phyloP scores from a whole-genome alignment of 2,329 filamentous ascomycete species.

The Aspergillus quadricinctus region DNA sequence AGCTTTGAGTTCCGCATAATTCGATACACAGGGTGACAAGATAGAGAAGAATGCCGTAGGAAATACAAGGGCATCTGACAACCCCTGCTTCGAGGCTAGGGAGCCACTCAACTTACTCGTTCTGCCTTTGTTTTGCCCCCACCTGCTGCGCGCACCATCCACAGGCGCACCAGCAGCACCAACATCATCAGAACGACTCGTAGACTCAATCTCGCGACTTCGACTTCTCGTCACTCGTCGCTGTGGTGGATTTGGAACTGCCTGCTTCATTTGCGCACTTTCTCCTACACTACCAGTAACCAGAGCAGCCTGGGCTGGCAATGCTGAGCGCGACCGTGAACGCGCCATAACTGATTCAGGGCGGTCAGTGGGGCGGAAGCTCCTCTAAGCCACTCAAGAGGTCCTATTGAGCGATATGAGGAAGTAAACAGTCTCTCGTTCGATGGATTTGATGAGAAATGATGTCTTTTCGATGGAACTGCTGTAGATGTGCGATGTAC shows the following conservation, averaged over 20 bases:
- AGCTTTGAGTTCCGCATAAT: not conserved
- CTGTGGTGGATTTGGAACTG: not conserved
- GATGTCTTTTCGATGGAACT: not conserved
- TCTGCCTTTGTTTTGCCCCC: conserved; percentile 6
- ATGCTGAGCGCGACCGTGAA: not conserved
- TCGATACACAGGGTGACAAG: not conserved
- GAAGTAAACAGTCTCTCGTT: not conserved
- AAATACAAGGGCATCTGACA: not conserved
- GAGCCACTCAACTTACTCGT: conserved; percentile 3
- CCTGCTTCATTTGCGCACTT: not conserved
- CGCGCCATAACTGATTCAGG: not conserved
- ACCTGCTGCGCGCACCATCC: not conserved
- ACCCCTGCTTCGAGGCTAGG: not conserved
- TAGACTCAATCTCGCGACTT: conserved; percentile 31
- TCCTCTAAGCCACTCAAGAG: not conserved
- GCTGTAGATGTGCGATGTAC: not conserved
- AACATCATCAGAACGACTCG: conserved; percentile 2
- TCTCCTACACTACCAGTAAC: not conserved
- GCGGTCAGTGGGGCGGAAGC: not conserved
- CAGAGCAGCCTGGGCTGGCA: not conserved
- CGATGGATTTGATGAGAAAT: not conserved
- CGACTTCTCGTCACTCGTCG: conserved; percentile 35
- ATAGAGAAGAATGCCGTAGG: not conserved
- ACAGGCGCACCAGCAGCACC: not conserved
- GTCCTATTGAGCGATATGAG: not conserved